Percentiles rank a stretch among this genome's conserved stretches.
Evolutionary conservation across 23 red algal genomes (phyloP).

Genomic region (Agarophyton chilense): DNA sequence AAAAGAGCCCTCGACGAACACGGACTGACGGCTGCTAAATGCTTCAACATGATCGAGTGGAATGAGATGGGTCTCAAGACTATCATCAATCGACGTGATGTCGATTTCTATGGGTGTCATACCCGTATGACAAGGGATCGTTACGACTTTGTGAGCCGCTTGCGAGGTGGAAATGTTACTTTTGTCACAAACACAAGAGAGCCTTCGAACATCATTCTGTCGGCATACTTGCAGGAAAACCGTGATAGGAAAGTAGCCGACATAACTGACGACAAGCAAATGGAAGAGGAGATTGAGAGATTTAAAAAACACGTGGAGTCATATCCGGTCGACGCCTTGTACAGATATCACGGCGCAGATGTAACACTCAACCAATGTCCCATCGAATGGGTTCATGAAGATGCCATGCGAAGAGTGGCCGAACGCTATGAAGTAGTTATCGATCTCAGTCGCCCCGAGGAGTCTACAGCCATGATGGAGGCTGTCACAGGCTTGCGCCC

Average conservation of each 20-base stretch:
- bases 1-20: slow-evolving; percentile 51
- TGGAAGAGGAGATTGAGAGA: slow-evolving; percentile 29
- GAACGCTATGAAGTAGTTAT: slow-evolving; percentile 57
- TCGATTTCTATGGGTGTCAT: slow-evolving; percentile 61
- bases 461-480: slow-evolving; percentile 58
- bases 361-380: slow-evolving; percentile 22
- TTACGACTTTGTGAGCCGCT: slow-evolving; percentile 20
- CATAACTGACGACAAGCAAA: slow-evolving; percentile 36
- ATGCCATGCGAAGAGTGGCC: slow-evolving; percentile 50
- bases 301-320: slow-evolving; percentile 25
- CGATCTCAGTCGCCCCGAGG: slow-evolving; percentile 45
- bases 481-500: slow-evolving; percentile 45
- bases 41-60: slow-evolving; percentile 72
- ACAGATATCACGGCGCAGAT: slow-evolving; percentile 46
- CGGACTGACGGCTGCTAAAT: slow-evolving; percentile 24
- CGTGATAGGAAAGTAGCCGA: slow-evolving; percentile 27
- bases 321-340: slow-evolving; percentile 60
- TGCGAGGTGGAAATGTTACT: slow-evolving; percentile 52
- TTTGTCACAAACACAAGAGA: slow-evolving; percentile 58
- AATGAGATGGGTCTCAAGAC: slow-evolving; percentile 56
- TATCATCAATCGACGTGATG: slow-evolving; percentile 45
- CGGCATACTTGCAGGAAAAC: slow-evolving; percentile 55
- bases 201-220: slow-evolving; percentile 48
- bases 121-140: slow-evolving; percentile 32
- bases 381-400: slow-evolving; percentile 12